These are phyloP conservation scores for Sanghuangporus weigelae DNA, from an alignment of 1,284 basidiomycete species.

Conservation along the genomic window DNA sequence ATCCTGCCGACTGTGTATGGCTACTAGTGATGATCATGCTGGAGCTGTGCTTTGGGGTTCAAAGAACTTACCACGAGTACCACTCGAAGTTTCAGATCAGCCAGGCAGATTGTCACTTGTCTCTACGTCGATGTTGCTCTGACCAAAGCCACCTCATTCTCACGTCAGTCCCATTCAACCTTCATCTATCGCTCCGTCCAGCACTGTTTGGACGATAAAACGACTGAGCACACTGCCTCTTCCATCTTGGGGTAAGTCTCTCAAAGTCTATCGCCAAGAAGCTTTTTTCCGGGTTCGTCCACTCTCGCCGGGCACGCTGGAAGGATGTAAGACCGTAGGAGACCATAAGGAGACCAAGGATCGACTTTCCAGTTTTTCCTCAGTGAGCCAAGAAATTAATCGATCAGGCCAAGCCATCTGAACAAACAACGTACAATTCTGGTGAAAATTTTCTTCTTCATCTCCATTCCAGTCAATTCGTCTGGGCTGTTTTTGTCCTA, in stretches of 20 bases:
- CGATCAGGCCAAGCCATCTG: neutral
- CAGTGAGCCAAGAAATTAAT: neutral
- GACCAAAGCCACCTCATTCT: too few species aligned
- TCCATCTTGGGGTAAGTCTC: too few species aligned
- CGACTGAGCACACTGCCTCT: neutral
- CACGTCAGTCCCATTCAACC: too few species aligned
- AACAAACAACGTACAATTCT: constrained; percentile 19
- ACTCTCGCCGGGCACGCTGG: neutral
- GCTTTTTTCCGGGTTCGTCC: neutral
- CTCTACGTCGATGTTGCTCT: too few species aligned
- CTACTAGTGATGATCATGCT: too few species aligned
- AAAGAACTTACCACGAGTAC: too few species aligned
- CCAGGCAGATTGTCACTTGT: too few species aligned
- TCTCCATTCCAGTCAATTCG: constrained; percentile 14
- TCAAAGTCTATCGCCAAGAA: neutral
- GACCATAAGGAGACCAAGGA: neutral
- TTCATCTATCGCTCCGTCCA: too few species aligned
- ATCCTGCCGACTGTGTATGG: too few species aligned
- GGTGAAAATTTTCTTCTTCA: constrained; percentile 29
- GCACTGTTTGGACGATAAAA: too few species aligned
- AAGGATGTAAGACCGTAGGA: neutral
- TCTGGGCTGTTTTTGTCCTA: neutral
- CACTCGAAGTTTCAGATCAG: too few species aligned
- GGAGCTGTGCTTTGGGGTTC: too few species aligned
- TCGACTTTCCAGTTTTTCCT: neutral